Base-by-base conservation (phyloP, 208 protist species). In the Leptomonas pyrrhocoris region DNA sequence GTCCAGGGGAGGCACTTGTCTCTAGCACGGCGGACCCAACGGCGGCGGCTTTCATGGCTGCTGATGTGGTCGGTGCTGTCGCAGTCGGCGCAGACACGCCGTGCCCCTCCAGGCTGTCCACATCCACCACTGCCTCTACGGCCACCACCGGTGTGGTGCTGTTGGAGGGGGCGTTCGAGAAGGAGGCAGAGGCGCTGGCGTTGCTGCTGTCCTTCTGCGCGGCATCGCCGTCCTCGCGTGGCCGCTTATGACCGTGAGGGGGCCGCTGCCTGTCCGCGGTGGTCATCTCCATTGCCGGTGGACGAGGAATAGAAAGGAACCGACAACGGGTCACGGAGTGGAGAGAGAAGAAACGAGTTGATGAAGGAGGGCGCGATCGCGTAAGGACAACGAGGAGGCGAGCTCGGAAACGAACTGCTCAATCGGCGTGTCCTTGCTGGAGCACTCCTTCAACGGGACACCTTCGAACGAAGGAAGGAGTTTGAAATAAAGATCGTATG, bases 91-190 rank as follows among this genome's bases (percentile, higher is more conserved):
- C 70, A 15, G 30, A 27, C 16, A 25, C 43, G 2, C 34, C 13
- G 42, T 56, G 56, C 12, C 27, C 36, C n/a, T 67, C 68, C 21
- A 56, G 7, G 38, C 46, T 11, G 54, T 74, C 68, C n/a, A 74
- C 68, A 59, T 74, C 68, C 1, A 73, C 55, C 4, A 68, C 57
- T 8, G 40, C 50, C 38, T 76, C 67, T 12, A 46, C 43, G 2
- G 23, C 58, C 48, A 56, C 67, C 19, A 51, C 48, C 4, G 67
- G 48, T 11, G 48, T 70, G 7, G 43, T 57, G 27, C 38, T 45
- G 40, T 1, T 53, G 0, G 71, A 57, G 12, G 53, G 50, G 27
- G 40, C 46, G 50, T 62, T 74, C 3, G 68, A 74, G 38, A 67
- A 61, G 38, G 27, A 53, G 28, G 68, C 59, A 19, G 58, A 65